Evolutionary conservation across 148 eudicot genomes (phyloP).

Genomic region (Oxyria digyna): DNA sequence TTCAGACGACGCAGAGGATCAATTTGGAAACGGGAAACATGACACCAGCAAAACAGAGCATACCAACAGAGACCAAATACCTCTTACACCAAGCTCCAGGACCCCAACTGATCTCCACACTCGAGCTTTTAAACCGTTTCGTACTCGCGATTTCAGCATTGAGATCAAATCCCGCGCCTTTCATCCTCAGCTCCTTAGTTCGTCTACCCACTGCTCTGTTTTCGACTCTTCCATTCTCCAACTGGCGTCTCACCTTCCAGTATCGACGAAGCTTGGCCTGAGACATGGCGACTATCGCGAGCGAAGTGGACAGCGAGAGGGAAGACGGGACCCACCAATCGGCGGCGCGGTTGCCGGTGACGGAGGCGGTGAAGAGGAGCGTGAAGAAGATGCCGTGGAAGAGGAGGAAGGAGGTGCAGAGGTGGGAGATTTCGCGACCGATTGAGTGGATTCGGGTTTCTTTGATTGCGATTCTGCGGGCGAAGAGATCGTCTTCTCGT

Average conservation of each 20-base stretch:
- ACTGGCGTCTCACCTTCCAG: conserved; percentile 29
- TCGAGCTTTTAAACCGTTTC: conserved; percentile 36
- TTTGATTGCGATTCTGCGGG: conserved; percentile 23
- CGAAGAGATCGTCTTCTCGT: conserved; percentile 40
- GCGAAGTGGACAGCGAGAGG: conserved; percentile 7
- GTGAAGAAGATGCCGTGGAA: conserved; percentile 18
- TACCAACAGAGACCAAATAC: conserved; percentile 16
- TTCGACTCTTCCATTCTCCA: conserved; percentile 36
- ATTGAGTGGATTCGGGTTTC: conserved; percentile 30
- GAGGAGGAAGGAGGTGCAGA: conserved; percentile 31
- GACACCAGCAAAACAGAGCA: conserved; percentile 23
- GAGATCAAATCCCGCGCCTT: conserved; percentile 25
- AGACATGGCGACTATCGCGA: conserved; percentile 21
- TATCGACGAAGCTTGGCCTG: conserved; percentile 34
- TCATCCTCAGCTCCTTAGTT: conserved; percentile 53
- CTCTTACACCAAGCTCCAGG: conserved; percentile 22
- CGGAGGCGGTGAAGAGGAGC: conserved; percentile 26
- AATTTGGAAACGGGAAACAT: conserved; percentile 31
- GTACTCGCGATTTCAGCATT: conserved; percentile 15
- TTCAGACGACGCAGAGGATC: conserved; percentile 27
- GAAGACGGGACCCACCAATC: conserved; percentile 41
- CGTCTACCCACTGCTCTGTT: conserved; percentile 30
- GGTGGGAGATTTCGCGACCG: conserved; percentile 29
- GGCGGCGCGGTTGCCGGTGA: neutral
- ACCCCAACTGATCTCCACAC: conserved; percentile 37